Conservation (phyloP, 1,284 basidiomycete genomes). For the Gymnopus androsaceus region DNA sequence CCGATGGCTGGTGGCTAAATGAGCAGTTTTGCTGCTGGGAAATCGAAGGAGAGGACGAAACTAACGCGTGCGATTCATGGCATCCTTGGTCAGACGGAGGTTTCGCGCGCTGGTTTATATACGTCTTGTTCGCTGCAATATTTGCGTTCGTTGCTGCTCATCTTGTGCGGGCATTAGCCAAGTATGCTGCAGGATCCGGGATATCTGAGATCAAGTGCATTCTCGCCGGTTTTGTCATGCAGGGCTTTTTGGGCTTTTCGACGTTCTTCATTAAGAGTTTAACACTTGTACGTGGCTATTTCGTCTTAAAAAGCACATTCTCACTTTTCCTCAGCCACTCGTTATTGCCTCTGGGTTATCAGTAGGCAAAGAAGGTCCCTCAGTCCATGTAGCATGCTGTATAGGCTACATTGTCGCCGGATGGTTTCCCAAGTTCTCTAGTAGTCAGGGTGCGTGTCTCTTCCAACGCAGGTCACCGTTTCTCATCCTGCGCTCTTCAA, state of each 20-base stretch:
- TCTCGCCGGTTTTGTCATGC: slow-evolving; percentile 95
- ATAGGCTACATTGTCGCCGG: slow-evolving; percentile 88
- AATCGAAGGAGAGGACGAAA: slow-evolving; percentile 73
- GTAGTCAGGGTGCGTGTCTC: slow-evolving; percentile 72
- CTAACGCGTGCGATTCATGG: slow-evolving; percentile 90
- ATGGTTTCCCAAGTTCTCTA: slow-evolving; percentile 79
- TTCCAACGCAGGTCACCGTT: not conserved
- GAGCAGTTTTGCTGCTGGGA: slow-evolving; percentile 99
- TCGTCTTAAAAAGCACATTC: not conserved
- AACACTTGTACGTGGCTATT: slow-evolving; percentile 67
- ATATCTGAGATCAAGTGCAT: slow-evolving; percentile 99
- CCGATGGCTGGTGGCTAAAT: slow-evolving; percentile 98
- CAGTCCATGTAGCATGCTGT: slow-evolving; percentile 96
- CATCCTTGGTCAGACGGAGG: slow-evolving; percentile 84
- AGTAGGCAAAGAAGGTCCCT: slow-evolving; percentile 98
- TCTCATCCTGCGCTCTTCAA: slow-evolving; percentile 9
- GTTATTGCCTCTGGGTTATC: slow-evolving; percentile 98
- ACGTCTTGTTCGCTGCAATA: slow-evolving; percentile 81
- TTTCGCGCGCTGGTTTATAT: slow-evolving; percentile 80
- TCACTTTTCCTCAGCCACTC: slow-evolving; percentile 68
- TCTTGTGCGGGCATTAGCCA: slow-evolving; percentile 87
- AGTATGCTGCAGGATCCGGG: slow-evolving; percentile 96
- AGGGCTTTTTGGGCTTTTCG: slow-evolving; percentile 88
- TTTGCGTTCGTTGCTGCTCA: slow-evolving; percentile 88
- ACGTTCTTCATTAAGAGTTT: slow-evolving; percentile 93